Conservation (phyloP, 495 filamentous ascomycete genomes). For the Aspergillus leporis region DNA sequence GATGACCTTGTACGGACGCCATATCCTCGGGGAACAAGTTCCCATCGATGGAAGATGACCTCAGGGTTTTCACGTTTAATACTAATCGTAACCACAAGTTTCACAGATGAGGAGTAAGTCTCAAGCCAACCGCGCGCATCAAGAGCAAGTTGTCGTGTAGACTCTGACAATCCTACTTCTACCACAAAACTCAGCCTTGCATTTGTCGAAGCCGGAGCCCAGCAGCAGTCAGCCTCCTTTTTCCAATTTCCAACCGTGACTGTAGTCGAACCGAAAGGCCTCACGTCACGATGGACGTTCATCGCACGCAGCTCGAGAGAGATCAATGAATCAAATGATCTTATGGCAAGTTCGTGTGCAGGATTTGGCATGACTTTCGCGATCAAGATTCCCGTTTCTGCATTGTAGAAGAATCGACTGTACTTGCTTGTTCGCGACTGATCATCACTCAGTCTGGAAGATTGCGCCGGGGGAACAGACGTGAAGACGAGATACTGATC, state of each 20-base stretch:
- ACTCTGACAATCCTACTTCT: constrained; percentile 26
- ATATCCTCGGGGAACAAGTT: constrained; percentile 18
- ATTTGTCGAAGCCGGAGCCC: constrained; percentile 19
- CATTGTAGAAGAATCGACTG: constrained; percentile 21
- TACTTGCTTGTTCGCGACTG: constrained; percentile 24
- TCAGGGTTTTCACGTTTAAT: constrained; percentile 20
- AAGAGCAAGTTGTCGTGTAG: constrained; percentile 22
- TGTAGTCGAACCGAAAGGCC: constrained; percentile 25
- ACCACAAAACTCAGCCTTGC: constrained; percentile 18
- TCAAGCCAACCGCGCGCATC: constrained; percentile 25
- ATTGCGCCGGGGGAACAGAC: constrained; percentile 20
- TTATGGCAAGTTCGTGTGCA: constrained; percentile 21
- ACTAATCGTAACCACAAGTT: constrained; percentile 23
- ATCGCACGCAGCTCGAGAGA: constrained; percentile 20
- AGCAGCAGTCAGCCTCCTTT: constrained; percentile 24
- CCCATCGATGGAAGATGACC: constrained; percentile 21
- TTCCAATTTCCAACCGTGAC: constrained; percentile 23
- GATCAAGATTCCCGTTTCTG: constrained; percentile 22
- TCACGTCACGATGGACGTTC: constrained; percentile 17
- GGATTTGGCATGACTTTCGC: constrained; percentile 21
- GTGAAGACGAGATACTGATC: constrained; percentile 25
- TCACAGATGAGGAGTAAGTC: constrained; percentile 21
- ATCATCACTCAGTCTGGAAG: constrained; percentile 23
- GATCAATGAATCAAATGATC: constrained; percentile 19
- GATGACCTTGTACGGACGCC: constrained; percentile 16